Evolutionary conservation across 2,329 filamentous ascomycete genomes (phyloP), one percentile per base, ranked within the genome.

Genomic region (Aphanocladium album): DNA sequence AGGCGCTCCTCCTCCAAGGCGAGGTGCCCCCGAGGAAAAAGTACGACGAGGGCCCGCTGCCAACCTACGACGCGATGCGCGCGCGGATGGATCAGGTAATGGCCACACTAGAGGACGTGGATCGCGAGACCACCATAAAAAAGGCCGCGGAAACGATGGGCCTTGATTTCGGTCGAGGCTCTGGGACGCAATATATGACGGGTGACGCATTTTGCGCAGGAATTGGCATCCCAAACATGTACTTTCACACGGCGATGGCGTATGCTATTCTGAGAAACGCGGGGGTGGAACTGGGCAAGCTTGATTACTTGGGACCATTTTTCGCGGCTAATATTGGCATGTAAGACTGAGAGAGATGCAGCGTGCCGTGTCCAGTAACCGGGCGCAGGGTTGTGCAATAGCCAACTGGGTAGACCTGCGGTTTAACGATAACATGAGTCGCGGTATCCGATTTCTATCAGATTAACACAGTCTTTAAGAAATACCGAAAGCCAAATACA

Each of bases 221-320:
- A 2, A 83, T 79, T 69, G 77, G 72, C 3, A 60, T 85, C 49
- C 85, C 86, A 21, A 87, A 89, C 67, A 72, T 88, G 66, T 87
- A 79, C 74, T 90, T 89, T 73, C 87, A 89, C 68, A 64, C 83
- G 17, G 78, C 72, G 2, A 85, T 78, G 12, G 77, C 83, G 9
- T 89, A 89, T 73, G 76, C 71, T 19, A 83, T 89, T 60, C 67
- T 89, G 68, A 76, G 87, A 61, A 80, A 78, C 67, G 79, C 84
- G 71, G 87, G 86, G 1, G 82, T 88, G 19, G 74, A 77, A 0
- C n/a, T 90, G 23, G 85, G 84, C 39, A 89, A 89, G 78, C 33
- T 63, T 56, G 82, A 88, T 67, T 89, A 76, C 68, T 65, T 85
- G 41, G 41, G 16, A 3, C 21, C 67, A 8, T 79, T 69, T 51